Conservation (phyloP, 129 eudicot species). For the Centrapalus pauciflorus region DNA sequence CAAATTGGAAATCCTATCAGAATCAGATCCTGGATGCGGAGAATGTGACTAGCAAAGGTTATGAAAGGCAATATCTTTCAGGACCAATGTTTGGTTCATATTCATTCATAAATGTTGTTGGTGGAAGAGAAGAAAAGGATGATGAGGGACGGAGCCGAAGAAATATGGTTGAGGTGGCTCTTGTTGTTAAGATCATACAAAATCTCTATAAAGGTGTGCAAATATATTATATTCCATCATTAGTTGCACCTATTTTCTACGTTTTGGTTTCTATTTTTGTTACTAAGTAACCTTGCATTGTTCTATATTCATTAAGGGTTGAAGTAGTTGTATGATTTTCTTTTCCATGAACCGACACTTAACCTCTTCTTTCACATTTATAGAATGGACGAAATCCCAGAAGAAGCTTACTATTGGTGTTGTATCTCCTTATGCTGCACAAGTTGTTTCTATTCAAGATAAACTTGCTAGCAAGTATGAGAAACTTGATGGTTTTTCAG, state of each 20-base stretch:
- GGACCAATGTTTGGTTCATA: constrained; percentile 27
- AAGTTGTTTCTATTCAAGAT: constrained; percentile 36
- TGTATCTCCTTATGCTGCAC: constrained; percentile 51
- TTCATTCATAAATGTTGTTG: constrained; percentile 23
- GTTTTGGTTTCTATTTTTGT: background rate
- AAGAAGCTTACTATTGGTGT: constrained; percentile 38
- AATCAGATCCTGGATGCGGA: constrained; percentile 26
- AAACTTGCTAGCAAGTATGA: constrained; percentile 24
- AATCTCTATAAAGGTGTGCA: constrained; percentile 37
- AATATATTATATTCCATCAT: background rate
- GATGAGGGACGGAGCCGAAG: constrained; percentile 29
- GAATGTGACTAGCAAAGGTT: constrained; percentile 8
- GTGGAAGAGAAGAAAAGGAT: constrained; percentile 49
- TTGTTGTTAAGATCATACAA: constrained; percentile 33
- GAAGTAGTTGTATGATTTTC: background rate
- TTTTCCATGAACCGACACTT: background rate
- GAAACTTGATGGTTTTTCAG: constrained; percentile 19
- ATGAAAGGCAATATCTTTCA: constrained; percentile 11
- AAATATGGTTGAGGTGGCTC: constrained; percentile 55
- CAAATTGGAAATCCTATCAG: constrained; percentile 24
- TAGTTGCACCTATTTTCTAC: background rate
- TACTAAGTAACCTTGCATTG: background rate
- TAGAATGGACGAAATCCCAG: constrained; percentile 28
- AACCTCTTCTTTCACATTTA: background rate
- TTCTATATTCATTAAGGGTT: background rate